Evolutionary conservation across 1,139 yeast species (phyloP).

Genomic region (Nadsonia starkeyi-henricii): DNA sequence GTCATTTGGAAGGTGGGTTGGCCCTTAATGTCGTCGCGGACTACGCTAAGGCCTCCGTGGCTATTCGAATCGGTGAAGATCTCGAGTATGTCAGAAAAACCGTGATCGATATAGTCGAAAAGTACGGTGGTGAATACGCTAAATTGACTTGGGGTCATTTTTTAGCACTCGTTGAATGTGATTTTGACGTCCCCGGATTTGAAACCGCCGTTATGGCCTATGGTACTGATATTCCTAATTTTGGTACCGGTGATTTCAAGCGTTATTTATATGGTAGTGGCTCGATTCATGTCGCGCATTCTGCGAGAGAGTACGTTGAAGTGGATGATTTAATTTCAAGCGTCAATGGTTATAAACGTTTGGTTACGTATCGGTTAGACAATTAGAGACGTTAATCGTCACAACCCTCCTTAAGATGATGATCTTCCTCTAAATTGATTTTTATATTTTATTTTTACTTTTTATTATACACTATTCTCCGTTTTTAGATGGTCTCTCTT

Average conservation of each 20-base stretch:
- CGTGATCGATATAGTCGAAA: conserved; percentile 26
- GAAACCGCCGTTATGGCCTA: conserved; percentile 43
- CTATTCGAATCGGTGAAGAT: conserved; percentile 43
- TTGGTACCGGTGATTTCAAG: conserved; percentile 25
- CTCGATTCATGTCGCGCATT: conserved; percentile 50
- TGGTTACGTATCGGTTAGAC: conserved; percentile 24
- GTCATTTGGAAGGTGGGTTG: conserved; percentile 44
- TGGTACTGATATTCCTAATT: conserved; percentile 51
- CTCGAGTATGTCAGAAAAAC: conserved; percentile 26
- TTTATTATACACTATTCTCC: too few relatives aligned
- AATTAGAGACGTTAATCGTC: too few relatives aligned
- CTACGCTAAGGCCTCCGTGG: conserved; percentile 34
- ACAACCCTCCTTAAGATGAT: too few relatives aligned
- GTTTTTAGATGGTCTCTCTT: too few relatives aligned
- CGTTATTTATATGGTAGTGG: conserved; percentile 61
- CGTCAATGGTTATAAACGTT: conserved; percentile 40
- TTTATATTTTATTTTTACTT: too few relatives aligned
- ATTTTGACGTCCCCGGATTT: conserved; percentile 50
- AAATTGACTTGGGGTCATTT: neutral
- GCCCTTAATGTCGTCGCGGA: conserved; percentile 55
- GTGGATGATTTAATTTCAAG: conserved; percentile 37
- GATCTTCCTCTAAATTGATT: too few relatives aligned
- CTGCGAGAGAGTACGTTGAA: conserved; percentile 44
- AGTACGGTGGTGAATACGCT: conserved; percentile 11
- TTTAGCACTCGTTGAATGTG: conserved; percentile 14